These are phyloP conservation scores for Ceratocystiopsis minuta DNA, from an alignment of 2,329 filamentous ascomycete species.

Conservation along the genomic window DNA sequence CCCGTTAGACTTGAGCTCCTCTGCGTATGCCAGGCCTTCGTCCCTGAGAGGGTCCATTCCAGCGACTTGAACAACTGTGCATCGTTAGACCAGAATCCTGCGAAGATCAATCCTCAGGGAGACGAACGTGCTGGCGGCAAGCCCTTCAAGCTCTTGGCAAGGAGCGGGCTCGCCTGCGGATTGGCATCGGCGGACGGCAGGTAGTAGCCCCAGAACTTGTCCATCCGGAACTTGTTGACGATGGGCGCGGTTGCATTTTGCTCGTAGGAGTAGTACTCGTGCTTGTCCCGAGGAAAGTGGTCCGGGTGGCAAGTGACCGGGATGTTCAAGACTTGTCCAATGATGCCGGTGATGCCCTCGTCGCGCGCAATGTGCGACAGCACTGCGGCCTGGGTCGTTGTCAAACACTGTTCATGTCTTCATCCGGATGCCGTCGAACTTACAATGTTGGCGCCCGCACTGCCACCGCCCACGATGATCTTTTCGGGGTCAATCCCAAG, in stretches of 20 bases:
- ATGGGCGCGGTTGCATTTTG: conserved; percentile 8
- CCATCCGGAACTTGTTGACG: conserved; percentile 8
- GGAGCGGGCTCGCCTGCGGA: conserved; percentile 6
- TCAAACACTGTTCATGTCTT: too few relatives aligned
- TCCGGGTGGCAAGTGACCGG: conserved; percentile 10
- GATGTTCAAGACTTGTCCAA: conserved; percentile 9
- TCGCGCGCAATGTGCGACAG: conserved; percentile 6
- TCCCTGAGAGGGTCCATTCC: conserved; percentile 2
- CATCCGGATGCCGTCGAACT: not conserved
- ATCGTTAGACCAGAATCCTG: too few relatives aligned
- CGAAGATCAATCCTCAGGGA: too few relatives aligned
- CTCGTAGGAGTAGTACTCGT: conserved; percentile 7
- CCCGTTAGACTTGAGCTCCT: not conserved
- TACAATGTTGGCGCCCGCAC: conserved; percentile 9
- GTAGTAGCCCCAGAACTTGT: conserved; percentile 10
- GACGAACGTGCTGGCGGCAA: conserved; percentile 9
- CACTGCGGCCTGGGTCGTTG: conserved; percentile 2
- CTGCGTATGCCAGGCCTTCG: conserved; percentile 1
- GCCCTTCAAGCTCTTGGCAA: conserved; percentile 3
- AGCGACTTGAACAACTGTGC: conserved; percentile 2
- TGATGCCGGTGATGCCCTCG: conserved; percentile 4
- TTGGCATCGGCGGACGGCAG: conserved; percentile 3
- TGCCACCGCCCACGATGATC: conserved; percentile 8
- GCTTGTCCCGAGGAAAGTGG: conserved; percentile 3
- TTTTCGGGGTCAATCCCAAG: conserved; percentile 4